Conservation (phyloP, 225 moss, liverwort and hornwort genomes). For the Straminergon stramineum region DNA sequence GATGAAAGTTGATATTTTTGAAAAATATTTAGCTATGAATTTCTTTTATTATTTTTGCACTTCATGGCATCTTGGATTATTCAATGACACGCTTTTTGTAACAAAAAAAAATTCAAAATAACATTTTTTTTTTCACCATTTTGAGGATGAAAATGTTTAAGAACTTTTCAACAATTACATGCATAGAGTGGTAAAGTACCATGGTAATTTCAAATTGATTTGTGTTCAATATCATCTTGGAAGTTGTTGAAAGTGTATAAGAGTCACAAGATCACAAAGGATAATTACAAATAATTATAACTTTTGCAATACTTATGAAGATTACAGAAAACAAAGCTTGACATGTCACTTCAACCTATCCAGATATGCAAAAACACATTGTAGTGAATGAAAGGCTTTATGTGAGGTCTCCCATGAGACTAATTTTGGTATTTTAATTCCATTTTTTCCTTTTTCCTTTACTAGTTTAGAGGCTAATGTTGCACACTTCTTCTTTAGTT, state of each 20-base stretch:
- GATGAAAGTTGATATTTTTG: background rate
- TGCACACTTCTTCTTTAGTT: background rate
- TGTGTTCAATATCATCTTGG: accelerated
- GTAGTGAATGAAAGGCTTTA: background rate
- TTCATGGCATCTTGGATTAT: background rate
- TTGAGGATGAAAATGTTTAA: background rate
- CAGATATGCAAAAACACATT: background rate
- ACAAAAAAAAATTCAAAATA: background rate
- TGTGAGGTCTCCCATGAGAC: background rate
- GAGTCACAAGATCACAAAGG: background rate
- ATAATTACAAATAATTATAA: background rate
- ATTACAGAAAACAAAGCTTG: background rate
- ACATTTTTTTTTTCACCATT: background rate
- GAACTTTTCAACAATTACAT: background rate
- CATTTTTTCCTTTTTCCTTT: background rate
- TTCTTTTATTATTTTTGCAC: background rate
- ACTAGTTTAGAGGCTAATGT: background rate
- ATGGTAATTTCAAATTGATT: background rate
- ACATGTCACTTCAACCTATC: background rate
- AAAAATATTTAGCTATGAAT: background rate
- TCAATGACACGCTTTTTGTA: background rate
- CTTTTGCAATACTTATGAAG: background rate
- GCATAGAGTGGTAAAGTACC: background rate
- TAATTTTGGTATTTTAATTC: background rate
- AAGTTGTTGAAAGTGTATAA: background rate